Percentiles rank a stretch among this genome's conserved stretches.
Conservation (phyloP, 2,329 filamentous ascomycete species). For the Penicillium palitans region DNA sequence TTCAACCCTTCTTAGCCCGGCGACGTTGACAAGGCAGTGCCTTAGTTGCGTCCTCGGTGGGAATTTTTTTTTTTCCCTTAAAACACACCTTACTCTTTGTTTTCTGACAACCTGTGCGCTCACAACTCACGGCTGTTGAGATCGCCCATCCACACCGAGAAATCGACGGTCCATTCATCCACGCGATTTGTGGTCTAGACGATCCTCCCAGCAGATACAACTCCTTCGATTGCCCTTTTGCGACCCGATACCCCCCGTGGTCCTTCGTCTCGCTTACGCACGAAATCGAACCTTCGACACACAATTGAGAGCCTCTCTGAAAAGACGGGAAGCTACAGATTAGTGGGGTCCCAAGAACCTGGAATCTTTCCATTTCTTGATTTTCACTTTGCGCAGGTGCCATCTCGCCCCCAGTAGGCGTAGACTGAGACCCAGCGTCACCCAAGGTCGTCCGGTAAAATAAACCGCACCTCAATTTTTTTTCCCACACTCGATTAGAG, state of each 20-base stretch:
- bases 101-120: constrained; percentile 15
- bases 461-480: constrained; percentile 16
- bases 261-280: background rate
- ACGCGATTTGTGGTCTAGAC: constrained; percentile 33
- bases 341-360: constrained; percentile 34
- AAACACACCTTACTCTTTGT: constrained; percentile 2
- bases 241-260: constrained; percentile 9
- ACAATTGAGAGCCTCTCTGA: constrained; percentile 22
- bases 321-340: constrained; percentile 29
- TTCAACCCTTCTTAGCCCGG: background rate
- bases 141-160: constrained; percentile 11
- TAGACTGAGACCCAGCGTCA: constrained; percentile 25
- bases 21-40: constrained; percentile 22
- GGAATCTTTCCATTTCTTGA: constrained; percentile 25
- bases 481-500: constrained; percentile 4
- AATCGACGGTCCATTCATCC: constrained; percentile 13
- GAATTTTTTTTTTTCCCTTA: constrained; percentile 2
- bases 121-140: constrained; percentile 13
- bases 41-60: constrained; percentile 14
- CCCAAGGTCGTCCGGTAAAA: constrained; percentile 29
- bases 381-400: constrained; percentile 29
- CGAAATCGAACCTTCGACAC: background rate
- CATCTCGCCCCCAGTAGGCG: constrained; percentile 25
- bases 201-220: constrained; percentile 3
- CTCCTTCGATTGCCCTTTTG: constrained; percentile 2